Percentiles rank a stretch among this genome's conserved stretches.
phyloP scores from a whole-genome alignment of 306 rosid genomes.

The Cucurbita maxima region DNA sequence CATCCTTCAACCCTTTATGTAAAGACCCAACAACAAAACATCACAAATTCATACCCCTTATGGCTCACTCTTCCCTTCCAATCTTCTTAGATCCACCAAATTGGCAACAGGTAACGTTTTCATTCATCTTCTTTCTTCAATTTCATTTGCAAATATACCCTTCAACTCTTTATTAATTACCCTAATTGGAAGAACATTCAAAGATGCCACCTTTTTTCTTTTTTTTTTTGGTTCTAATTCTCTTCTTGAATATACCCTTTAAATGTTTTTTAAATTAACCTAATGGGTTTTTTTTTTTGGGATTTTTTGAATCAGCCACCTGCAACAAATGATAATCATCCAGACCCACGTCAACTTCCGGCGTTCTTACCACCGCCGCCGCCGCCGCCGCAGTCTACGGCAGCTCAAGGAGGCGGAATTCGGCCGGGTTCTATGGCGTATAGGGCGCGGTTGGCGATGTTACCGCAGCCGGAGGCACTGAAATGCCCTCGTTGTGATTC shows the following conservation, averaged over 20 bases:
- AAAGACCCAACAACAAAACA: background rate
- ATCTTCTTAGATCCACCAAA: constrained; percentile 89
- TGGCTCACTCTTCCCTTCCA: constrained; percentile 94
- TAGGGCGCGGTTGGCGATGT: constrained; percentile 60
- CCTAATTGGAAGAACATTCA: background rate
- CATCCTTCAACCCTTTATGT: background rate
- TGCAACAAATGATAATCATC: constrained; percentile 8
- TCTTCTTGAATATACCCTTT: background rate
- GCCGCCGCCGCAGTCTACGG: background rate
- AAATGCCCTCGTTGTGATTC: constrained; percentile 94
- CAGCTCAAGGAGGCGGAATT: constrained; percentile 14
- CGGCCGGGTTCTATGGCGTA: constrained; percentile 76
- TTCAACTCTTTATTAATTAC: too few relatives aligned
- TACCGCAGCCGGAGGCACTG: constrained; percentile 62
- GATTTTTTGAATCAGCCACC: background rate
- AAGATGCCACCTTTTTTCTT: background rate
- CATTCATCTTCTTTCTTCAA: background rate
- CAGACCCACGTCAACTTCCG: constrained; percentile 31
- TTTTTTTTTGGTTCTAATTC: background rate
- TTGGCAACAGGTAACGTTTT: constrained; percentile 86
- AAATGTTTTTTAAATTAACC: too few relatives aligned
- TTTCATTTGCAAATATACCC: background rate
- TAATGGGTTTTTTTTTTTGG: too few relatives aligned
- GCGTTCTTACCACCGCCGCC: constrained; percentile 15
- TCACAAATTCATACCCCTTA: constrained; percentile 21